phyloP scores from a whole-genome alignment of 768 basidiomycete genomes.

The Kwoniella sp. region DNA sequence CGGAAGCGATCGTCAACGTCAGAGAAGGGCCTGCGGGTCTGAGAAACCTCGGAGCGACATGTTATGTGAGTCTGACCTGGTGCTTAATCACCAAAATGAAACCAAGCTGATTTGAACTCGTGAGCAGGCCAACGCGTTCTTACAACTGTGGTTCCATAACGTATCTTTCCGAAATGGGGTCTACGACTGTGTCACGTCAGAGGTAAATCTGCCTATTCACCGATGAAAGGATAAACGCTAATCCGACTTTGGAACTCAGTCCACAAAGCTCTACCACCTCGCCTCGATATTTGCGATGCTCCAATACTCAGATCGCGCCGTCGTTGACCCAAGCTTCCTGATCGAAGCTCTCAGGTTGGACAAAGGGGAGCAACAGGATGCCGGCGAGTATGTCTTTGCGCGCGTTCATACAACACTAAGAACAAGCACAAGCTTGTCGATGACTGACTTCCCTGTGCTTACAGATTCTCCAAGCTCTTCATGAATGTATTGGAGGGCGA shows the following conservation, averaged over 20 bases:
- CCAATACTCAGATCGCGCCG: slow-evolving; percentile 68
- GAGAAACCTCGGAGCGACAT: slow-evolving; percentile 87
- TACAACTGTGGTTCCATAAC: slow-evolving; percentile 95
- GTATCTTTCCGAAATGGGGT: slow-evolving; percentile 78
- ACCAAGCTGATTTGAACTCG: not conserved
- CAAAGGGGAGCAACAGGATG: slow-evolving; percentile 89
- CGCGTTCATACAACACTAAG: too few species aligned
- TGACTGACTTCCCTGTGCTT: too few species aligned
- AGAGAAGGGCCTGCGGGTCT: slow-evolving; percentile 41
- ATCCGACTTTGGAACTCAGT: too few species aligned
- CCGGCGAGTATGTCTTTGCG: too few species aligned
- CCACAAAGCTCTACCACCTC: slow-evolving; percentile 58
- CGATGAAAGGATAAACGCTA: slow-evolving; percentile 11
- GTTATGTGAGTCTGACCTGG: slow-evolving; percentile 62
- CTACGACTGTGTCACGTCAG: slow-evolving; percentile 69
- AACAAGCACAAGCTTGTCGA: too few species aligned
- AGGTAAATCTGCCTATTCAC: slow-evolving; percentile 62
- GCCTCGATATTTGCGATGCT: slow-evolving; percentile 72
- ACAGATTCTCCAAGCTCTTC: slow-evolving; percentile 75
- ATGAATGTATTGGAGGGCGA: slow-evolving; percentile 84
- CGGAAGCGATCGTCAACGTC: slow-evolving; percentile 44
- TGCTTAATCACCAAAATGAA: not conserved
- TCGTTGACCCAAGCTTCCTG: slow-evolving; percentile 81
- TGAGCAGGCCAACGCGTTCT: slow-evolving; percentile 86
- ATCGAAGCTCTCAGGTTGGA: slow-evolving; percentile 81